These are phyloP conservation scores for Aspergillus texensis DNA, from an alignment of 2,329 filamentous ascomycete species.

Conservation along the genomic window DNA sequence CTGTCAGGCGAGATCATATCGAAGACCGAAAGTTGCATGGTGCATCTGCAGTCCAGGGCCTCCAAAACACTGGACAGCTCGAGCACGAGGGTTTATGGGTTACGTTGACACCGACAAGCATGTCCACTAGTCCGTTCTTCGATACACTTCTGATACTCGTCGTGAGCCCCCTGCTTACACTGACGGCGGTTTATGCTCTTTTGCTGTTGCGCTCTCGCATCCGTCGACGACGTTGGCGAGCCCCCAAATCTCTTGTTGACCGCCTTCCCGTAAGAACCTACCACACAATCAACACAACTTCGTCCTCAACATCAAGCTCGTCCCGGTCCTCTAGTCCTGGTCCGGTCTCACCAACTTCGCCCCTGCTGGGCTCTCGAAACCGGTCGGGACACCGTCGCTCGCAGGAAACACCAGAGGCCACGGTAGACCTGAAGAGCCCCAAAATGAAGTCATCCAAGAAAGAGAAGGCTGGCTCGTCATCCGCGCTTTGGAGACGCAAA, in stretches of 20 bases:
- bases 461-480: slow-evolving; percentile 50
- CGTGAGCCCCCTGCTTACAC: slow-evolving; percentile 85
- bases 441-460: slow-evolving; percentile 34
- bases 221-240: slow-evolving; percentile 85
- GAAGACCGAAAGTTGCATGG: slow-evolving; percentile 22
- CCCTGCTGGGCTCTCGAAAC: slow-evolving; percentile 60
- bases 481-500: slow-evolving; percentile 53
- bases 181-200: slow-evolving; percentile 90
- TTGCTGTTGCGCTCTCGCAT: slow-evolving; percentile 86
- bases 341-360: slow-evolving; percentile 73
- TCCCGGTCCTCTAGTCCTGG: slow-evolving; percentile 65
- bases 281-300: slow-evolving; percentile 73
- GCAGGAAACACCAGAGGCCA: slow-evolving; percentile 39
- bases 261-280: slow-evolving; percentile 94
- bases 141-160: slow-evolving; percentile 97
- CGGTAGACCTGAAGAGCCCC: slow-evolving; percentile 22
- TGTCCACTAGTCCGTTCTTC: slow-evolving; percentile 88
- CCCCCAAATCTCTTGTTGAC: slow-evolving; percentile 95
- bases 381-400: slow-evolving; percentile 37
- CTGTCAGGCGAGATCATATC: slow-evolving; percentile 17
- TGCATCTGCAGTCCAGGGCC: slow-evolving; percentile 13
- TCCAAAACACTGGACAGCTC: slow-evolving; percentile 41
- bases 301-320: slow-evolving; percentile 59
- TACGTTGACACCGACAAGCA: slow-evolving; percentile 87
- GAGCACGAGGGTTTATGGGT: slow-evolving; percentile 86